A percentile compares a stretch with the other conserved stretches of the same genome.
These are phyloP conservation scores for Adansonia madagascariensis DNA, from an alignment of 441 rosid species.

Conservation along the genomic window DNA sequence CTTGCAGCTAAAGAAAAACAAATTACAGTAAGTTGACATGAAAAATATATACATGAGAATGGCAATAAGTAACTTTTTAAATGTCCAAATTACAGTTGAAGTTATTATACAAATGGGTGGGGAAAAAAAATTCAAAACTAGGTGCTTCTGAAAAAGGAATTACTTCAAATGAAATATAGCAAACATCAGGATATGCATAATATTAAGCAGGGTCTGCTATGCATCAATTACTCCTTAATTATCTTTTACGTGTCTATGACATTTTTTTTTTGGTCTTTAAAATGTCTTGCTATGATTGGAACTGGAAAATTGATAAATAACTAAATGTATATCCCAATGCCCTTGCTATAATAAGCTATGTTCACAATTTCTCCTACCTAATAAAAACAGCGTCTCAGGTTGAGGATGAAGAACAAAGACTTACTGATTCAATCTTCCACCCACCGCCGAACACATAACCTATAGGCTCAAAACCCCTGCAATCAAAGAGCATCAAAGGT, in stretches of 20 bases:
- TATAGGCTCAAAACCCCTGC: slow-evolving; percentile 81
- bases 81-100: not conserved
- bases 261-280: not conserved
- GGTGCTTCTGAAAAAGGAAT: not conserved
- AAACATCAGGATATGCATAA: not conserved
- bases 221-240: not conserved
- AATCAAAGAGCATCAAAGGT: slow-evolving; percentile 84
- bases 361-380: not conserved
- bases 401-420: slow-evolving; percentile 35
- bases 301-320: not conserved
- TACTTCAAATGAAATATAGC: not conserved
- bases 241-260: not conserved
- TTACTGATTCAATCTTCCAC: slow-evolving; percentile 89
- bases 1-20: slow-evolving; percentile 49
- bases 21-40: slow-evolving; percentile 17
- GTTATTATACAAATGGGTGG: not conserved
- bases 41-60: not conserved
- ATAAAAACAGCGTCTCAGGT: not conserved
- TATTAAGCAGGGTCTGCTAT: not conserved
- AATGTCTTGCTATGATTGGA: not conserved
- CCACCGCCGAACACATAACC: slow-evolving; percentile 64
- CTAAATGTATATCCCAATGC: not conserved
- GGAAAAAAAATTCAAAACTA: not conserved
- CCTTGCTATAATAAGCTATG: not conserved
- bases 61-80: not conserved